Evolutionary conservation across 2,329 filamentous ascomycete species (phyloP).

Genomic region (Fusarium zealandicum): DNA sequence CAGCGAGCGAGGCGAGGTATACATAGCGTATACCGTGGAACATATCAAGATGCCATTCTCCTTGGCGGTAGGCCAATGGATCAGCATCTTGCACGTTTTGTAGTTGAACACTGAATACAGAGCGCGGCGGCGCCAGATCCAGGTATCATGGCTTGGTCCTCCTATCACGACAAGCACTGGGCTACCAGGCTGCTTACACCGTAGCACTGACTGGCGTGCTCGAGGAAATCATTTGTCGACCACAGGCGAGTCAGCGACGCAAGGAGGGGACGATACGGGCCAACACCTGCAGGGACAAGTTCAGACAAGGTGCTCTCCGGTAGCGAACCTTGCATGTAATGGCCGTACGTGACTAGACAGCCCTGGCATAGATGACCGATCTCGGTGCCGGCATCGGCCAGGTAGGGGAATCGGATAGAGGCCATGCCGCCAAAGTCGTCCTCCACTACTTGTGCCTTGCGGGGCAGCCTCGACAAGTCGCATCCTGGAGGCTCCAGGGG

Average conservation of each 20-base stretch:
- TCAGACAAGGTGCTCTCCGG: slow-evolving; percentile 25
- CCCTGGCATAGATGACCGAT: slow-evolving; percentile 37
- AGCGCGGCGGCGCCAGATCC: slow-evolving; percentile 1
- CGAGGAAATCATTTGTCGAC: slow-evolving; percentile 30
- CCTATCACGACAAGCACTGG: slow-evolving; percentile 5
- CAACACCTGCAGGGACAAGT: slow-evolving; percentile 28
- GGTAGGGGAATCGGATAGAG: slow-evolving; percentile 38
- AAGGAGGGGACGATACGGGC: slow-evolving; percentile 31
- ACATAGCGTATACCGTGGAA: background rate
- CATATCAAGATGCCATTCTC: background rate
- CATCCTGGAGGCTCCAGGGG: slow-evolving; percentile 34
- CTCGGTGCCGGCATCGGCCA: slow-evolving; percentile 27
- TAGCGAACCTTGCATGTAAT: slow-evolving; percentile 29
- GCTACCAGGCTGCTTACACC: slow-evolving; percentile 28
- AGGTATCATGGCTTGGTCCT: background rate
- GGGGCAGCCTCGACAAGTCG: slow-evolving; percentile 32
- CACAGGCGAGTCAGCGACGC: slow-evolving; percentile 30
- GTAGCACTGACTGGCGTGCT: slow-evolving; percentile 37
- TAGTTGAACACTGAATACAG: background rate
- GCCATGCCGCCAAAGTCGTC: slow-evolving; percentile 40
- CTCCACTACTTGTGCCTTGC: slow-evolving; percentile 24
- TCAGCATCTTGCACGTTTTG: background rate
- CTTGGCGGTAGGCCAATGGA: background rate
- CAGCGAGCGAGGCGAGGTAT: background rate
- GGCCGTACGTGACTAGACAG: slow-evolving; percentile 32